These are phyloP conservation scores for Penicillium olsonii DNA, from an alignment of 2,329 filamentous ascomycete genomes.

Conservation along the genomic window DNA sequence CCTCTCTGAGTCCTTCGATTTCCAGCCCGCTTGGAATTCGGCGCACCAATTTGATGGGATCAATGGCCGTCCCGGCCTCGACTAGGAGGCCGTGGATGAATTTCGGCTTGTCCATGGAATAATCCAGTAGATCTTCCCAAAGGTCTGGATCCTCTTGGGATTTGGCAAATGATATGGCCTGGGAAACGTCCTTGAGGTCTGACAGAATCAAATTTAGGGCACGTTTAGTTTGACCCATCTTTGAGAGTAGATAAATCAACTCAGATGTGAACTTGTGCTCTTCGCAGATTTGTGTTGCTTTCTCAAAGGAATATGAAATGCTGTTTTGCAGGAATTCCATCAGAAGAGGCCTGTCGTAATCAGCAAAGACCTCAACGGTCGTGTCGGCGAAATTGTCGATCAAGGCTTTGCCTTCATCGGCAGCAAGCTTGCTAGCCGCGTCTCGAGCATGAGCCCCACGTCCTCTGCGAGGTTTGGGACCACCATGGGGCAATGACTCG, in stretches of 20 bases:
- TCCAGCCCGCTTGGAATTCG: constrained; percentile 91
- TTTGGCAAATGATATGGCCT: constrained; percentile 92
- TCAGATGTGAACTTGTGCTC: constrained; percentile 79
- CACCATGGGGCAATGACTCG: constrained; percentile 55
- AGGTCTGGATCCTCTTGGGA: constrained; percentile 88
- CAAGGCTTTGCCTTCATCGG: constrained; percentile 63
- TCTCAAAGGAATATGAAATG: constrained; percentile 85
- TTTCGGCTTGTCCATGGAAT: constrained; percentile 94
- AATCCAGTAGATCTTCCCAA: constrained; percentile 92
- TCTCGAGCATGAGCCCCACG: constrained; percentile 41
- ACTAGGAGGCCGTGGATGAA: constrained; percentile 92
- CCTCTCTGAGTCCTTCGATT: constrained; percentile 85
- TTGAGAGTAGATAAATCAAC: constrained; percentile 92
- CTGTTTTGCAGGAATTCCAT: constrained; percentile 86
- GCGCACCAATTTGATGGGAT: constrained; percentile 85
- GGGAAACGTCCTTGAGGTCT: constrained; percentile 83
- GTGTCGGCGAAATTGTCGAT: constrained; percentile 87
- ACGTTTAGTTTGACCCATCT: constrained; percentile 89
- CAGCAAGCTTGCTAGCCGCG: constrained; percentile 51
- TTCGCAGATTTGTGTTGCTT: constrained; percentile 72
- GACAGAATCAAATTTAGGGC: constrained; percentile 93
- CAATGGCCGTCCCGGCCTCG: constrained; percentile 89
- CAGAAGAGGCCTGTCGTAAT: constrained; percentile 75
- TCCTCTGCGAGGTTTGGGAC: constrained; percentile 37
- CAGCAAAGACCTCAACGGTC: constrained; percentile 81